These are phyloP conservation scores for Trichoderma sp. DNA, from an alignment of 2,329 filamentous ascomycete genomes.

Conservation along the genomic window DNA sequence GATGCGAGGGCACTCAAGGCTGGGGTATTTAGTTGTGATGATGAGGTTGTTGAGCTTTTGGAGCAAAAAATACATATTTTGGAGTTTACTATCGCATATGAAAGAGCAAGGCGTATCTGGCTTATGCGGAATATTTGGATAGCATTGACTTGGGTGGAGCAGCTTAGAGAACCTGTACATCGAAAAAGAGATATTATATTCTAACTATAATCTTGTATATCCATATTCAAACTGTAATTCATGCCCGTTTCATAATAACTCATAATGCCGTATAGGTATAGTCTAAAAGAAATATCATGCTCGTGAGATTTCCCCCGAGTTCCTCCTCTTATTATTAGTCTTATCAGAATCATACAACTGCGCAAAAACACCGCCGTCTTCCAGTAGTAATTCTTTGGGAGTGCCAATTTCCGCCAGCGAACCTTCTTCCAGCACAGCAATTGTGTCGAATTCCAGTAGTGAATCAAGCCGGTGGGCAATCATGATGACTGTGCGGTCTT, in stretches of 20 bases:
- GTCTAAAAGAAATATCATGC: background rate
- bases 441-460: slow-evolving; percentile 39
- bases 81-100: background rate
- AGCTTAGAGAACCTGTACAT: background rate
- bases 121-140: background rate
- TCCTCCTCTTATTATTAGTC: slow-evolving; percentile 26
- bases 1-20: background rate
- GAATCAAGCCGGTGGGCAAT: slow-evolving; percentile 40
- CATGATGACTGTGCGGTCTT: slow-evolving; percentile 38
- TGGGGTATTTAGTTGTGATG: background rate
- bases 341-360: slow-evolving; percentile 33
- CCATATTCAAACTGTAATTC: background rate
- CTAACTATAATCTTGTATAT: background rate
- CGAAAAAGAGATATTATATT: background rate
- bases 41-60: background rate
- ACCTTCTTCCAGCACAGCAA: slow-evolving; percentile 38
- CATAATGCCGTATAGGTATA: background rate
- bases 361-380: slow-evolving; percentile 30
- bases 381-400: slow-evolving; percentile 31
- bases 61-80: background rate
- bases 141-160: background rate
- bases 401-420: slow-evolving; percentile 35
- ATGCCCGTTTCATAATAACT: background rate
- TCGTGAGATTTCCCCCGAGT: slow-evolving; percentile 1
- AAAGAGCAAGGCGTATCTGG: slow-evolving; percentile 12